Evolutionary conservation across 345 rosid species (phyloP).

Genomic region (Pistacia atlantica): DNA sequence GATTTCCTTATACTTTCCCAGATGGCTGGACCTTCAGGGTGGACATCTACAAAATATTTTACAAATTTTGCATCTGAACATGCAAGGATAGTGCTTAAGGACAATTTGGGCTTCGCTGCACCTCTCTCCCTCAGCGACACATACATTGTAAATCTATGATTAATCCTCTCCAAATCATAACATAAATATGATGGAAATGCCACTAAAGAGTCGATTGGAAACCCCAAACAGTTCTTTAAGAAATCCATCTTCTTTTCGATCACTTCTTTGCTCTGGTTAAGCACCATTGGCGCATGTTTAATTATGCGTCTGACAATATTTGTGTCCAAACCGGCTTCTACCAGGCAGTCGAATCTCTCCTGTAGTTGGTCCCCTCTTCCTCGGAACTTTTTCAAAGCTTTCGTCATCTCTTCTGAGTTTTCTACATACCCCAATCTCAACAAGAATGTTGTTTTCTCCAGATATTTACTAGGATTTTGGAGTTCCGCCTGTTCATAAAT

Average conservation of each 20-base stretch:
- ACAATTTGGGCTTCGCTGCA: slow-evolving; percentile 51
- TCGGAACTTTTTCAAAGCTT: slow-evolving; percentile 66
- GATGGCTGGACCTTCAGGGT: slow-evolving; percentile 74
- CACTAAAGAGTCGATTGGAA: slow-evolving; percentile 55
- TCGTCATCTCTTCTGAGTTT: slow-evolving; percentile 82
- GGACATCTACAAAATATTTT: slow-evolving; percentile 65
- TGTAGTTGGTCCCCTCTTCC: slow-evolving; percentile 86
- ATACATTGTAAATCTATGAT: slow-evolving; percentile 62
- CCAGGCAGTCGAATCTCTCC: slow-evolving; percentile 85
- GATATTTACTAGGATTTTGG: slow-evolving; percentile 32
- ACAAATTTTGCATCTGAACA: slow-evolving; percentile 70
- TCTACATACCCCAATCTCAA: slow-evolving; percentile 68
- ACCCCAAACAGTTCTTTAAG: slow-evolving; percentile 52
- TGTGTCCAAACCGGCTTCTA: slow-evolving; percentile 66
- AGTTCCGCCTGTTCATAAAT: slow-evolving; percentile 24
- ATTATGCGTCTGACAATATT: slow-evolving; percentile 48
- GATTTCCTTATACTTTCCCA: slow-evolving; percentile 68
- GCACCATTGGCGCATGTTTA: slow-evolving; percentile 67
- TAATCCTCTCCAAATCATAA: slow-evolving; percentile 60
- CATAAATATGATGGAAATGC: slow-evolving; percentile 70
- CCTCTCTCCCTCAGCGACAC: slow-evolving; percentile 53
- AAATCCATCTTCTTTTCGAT: slow-evolving; percentile 67
- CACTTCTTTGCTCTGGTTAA: slow-evolving; percentile 69
- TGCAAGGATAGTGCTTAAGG: slow-evolving; percentile 71
- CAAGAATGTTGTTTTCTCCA: slow-evolving; percentile 67